These are phyloP conservation scores for Celoporthe dispersa DNA, from an alignment of 2,329 filamentous ascomycete species.

Conservation along the genomic window DNA sequence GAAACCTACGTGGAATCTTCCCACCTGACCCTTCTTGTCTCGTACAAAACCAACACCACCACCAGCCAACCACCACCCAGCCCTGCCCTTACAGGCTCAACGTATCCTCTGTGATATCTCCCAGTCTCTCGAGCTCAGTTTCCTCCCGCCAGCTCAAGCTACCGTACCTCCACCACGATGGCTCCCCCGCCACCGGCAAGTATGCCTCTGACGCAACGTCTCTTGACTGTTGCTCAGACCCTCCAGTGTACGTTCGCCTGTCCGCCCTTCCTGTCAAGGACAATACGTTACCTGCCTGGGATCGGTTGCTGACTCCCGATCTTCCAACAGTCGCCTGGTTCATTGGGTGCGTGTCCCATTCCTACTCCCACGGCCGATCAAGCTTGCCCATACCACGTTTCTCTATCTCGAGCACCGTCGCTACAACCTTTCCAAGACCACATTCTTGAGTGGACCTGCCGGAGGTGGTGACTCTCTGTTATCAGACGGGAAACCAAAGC, in stretches of 20 bases:
- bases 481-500: background rate
- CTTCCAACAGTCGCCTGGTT: slow-evolving; percentile 72
- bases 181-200: slow-evolving; percentile 74
- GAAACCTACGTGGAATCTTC: background rate
- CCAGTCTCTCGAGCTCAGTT: background rate
- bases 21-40: slow-evolving; percentile 7
- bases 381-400: slow-evolving; percentile 27
- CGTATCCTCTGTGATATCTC: background rate
- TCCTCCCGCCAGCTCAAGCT: background rate
- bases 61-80: background rate
- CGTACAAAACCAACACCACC: background rate
- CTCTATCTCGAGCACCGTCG: slow-evolving; percentile 27
- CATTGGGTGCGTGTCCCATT: slow-evolving; percentile 66
- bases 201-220: slow-evolving; percentile 73
- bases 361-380: slow-evolving; percentile 16
- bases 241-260: slow-evolving; percentile 76
- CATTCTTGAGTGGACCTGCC: background rate
- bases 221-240: slow-evolving; percentile 81
- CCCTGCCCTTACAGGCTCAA: background rate
- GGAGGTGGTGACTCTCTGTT: background rate
- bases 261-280: slow-evolving; percentile 30
- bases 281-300: slow-evolving; percentile 33
- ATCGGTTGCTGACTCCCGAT: slow-evolving; percentile 39
- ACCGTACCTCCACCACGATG: slow-evolving; percentile 49
- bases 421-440: slow-evolving; percentile 1